Evolutionary conservation across 1,139 yeast species (phyloP).

Genomic region (Scheffersomyces quercinus): DNA sequence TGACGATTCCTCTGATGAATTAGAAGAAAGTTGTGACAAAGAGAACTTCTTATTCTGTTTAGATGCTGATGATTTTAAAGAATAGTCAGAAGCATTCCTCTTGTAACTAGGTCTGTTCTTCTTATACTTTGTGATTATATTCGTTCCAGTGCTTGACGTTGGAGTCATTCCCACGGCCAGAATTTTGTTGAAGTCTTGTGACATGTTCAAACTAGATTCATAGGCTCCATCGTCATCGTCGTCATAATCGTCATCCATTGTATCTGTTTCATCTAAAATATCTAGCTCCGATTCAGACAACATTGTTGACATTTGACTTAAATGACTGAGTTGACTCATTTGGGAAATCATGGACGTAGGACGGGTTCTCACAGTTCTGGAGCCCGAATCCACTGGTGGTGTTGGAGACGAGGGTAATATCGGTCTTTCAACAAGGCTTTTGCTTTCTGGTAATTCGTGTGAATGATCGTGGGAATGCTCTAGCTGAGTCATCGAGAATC

Average conservation of each 20-base stretch:
- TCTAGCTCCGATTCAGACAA: conserved; percentile 48
- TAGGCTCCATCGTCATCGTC: conserved; percentile 35
- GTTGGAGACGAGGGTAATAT: neutral
- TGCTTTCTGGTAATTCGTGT: neutral
- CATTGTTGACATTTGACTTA: conserved; percentile 59
- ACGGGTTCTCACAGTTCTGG: conserved; percentile 34
- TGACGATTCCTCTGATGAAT: conserved; percentile 41
- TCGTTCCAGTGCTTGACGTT: conserved; percentile 3
- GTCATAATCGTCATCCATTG: conserved; percentile 44
- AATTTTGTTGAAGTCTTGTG: conserved; percentile 21
- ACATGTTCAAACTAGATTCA: conserved; percentile 31
- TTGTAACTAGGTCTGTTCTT: conserved; percentile 35
- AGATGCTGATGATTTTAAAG: conserved; percentile 36
- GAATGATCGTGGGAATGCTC: neutral
- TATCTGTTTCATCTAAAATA: conserved; percentile 45
- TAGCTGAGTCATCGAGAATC: neutral
- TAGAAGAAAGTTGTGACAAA: conserved; percentile 37
- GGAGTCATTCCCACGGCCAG: conserved; percentile 7
- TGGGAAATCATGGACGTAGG: conserved; percentile 72
- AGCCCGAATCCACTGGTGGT: neutral
- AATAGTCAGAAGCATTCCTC: conserved; percentile 41
- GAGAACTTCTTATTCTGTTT: conserved; percentile 28
- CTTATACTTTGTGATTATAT: conserved; percentile 1
- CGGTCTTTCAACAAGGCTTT: too few species aligned
- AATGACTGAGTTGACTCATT: conserved; percentile 53